These are phyloP conservation scores for Grigorovia yakushimaensis DNA, from an alignment of 805 yeast species.

Conservation along the genomic window DNA sequence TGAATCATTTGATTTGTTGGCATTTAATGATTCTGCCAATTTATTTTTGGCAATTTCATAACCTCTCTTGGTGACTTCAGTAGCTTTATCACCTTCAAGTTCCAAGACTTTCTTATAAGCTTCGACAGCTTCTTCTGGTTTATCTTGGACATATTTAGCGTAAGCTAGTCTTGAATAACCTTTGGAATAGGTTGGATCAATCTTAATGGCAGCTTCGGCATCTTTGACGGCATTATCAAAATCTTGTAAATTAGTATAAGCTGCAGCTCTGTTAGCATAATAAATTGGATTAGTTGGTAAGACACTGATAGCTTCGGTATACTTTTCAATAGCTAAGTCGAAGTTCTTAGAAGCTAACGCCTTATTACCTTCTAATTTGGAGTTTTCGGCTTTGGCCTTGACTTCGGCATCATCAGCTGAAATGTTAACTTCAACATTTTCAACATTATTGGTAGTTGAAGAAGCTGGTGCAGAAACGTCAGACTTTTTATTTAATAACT, in stretches of 20 bases:
- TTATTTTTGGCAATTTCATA: slow-evolving; percentile 87
- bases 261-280: slow-evolving; percentile 93
- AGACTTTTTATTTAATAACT: slow-evolving; percentile 29
- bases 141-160: slow-evolving; percentile 91
- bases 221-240: slow-evolving; percentile 74
- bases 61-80: slow-evolving; percentile 87
- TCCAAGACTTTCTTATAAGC: slow-evolving; percentile 86
- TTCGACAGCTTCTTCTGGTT: slow-evolving; percentile 76
- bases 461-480: slow-evolving; percentile 13
- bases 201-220: slow-evolving; percentile 69
- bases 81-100: slow-evolving; percentile 73
- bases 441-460: slow-evolving; percentile 10
- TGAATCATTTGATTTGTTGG: neutral
- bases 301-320: slow-evolving; percentile 68
- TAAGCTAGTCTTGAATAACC: slow-evolving; percentile 93
- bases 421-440: slow-evolving; percentile 38
- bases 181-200: slow-evolving; percentile 76
- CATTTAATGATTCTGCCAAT: slow-evolving; percentile 58
- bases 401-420: slow-evolving; percentile 39
- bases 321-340: slow-evolving; percentile 60
- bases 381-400: slow-evolving; percentile 66
- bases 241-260: slow-evolving; percentile 68
- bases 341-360: slow-evolving; percentile 74
- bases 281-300: slow-evolving; percentile 71
- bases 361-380: slow-evolving; percentile 82